Base-by-base conservation (phyloP, 129 eudicot species). In the Smallanthus sonchifolius region DNA sequence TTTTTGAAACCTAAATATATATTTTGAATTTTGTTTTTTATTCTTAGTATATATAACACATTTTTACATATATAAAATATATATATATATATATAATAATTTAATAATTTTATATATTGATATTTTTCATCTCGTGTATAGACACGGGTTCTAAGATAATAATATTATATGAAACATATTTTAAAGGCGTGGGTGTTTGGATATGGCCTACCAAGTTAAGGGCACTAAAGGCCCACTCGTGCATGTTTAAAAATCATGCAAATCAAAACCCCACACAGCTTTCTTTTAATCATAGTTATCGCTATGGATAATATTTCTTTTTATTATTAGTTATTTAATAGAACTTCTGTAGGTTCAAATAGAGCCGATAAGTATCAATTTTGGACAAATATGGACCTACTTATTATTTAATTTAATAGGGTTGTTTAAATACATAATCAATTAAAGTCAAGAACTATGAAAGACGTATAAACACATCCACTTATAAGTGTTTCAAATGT, bases 241-340 rank as follows among this genome's bases (percentile, higher is more conserved):
- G 76, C 39, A 72, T 72, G 76, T 39, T 38, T 38, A 19, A 72
- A 49, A 55, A 72, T 56, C 67, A 72, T 72, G 66, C 76, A 72
- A 38, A 72, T 72, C 54, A 55, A 56, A 72, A 38, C 65, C 76
- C 67, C 56, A 72, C 67, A 56, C 67, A 16, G 35, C 35, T 36
- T 56, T 20, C 37, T 56, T 38, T 38, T 72, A 70, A 70, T 70
- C 75, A 70, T 54, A 52, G 75, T 54, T 71, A 71, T 71, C 52
- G 66, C 9, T 6, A 70, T 8, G 47, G 65, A n/a, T 69, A 35
- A 34, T 48, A 32, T 47, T 7, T 34, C 19, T 60, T 60, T 48
- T 7, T 64, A 32, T 32, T 32, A 15, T 8, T 24, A 3, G 19
- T 45, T 28, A 45, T 45, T 9, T 40, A 39, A 1, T 64, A n/a